These are phyloP conservation scores for Apiotrichum akiyoshidainum DNA, from an alignment of 1,284 basidiomycete species.

Conservation along the genomic window DNA sequence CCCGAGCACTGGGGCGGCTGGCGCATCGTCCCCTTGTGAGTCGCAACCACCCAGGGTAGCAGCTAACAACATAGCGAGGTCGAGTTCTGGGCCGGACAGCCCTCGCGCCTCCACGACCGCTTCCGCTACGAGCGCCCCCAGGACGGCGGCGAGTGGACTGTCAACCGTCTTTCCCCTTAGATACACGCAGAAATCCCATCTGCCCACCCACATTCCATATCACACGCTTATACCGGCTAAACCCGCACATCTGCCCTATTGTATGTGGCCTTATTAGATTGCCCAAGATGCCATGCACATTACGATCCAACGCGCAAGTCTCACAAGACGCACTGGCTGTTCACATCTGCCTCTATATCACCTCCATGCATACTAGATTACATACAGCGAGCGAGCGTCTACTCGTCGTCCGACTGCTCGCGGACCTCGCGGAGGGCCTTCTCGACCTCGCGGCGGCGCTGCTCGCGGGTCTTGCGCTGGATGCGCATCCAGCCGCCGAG, in stretches of 20 bases:
- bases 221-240: too few relatives aligned
- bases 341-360: background rate
- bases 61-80: conserved; percentile 57
- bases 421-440: conserved; percentile 38
- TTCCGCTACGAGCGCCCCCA: conserved; percentile 69
- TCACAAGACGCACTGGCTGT: too few relatives aligned
- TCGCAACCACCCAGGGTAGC: conserved; percentile 21
- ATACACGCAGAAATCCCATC: too few relatives aligned
- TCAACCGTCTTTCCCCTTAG: conserved; percentile 70
- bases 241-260: too few relatives aligned
- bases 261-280: too few relatives aligned
- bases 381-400: conserved; percentile 2
- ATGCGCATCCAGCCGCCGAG: conserved; percentile 75
- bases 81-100: conserved; percentile 92
- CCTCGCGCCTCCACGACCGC: conserved; percentile 83
- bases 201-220: too few relatives aligned
- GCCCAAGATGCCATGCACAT: too few relatives aligned
- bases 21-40: conserved; percentile 83
- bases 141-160: conserved; percentile 65
- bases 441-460: conserved; percentile 64
- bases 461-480: conserved; percentile 74
- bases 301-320: too few relatives aligned
- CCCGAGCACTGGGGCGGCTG: conserved; percentile 97
- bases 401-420: conserved; percentile 17
- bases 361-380: conserved; percentile 1